Evolutionary conservation across 2,329 filamentous ascomycete species (phyloP).

Genomic region (Ceratocystis huliohia): DNA sequence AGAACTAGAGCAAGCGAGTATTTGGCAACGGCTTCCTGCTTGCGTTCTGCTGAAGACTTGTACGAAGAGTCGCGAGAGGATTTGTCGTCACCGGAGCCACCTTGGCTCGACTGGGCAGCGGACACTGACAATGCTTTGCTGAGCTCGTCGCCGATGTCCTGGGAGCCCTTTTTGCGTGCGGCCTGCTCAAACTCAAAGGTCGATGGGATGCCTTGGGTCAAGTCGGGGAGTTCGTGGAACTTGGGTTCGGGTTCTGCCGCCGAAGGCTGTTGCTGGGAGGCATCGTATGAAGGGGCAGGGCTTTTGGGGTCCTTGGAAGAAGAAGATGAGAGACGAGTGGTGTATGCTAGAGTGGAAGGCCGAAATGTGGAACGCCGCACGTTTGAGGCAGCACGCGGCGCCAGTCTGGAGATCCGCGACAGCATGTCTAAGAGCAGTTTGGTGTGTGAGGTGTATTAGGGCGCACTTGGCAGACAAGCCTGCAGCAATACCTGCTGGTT

Average conservation of each 20-base stretch:
- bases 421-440: background rate
- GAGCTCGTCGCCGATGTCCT: slow-evolving; percentile 27
- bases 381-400: slow-evolving; percentile 19
- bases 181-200: slow-evolving; percentile 68
- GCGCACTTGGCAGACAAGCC: background rate
- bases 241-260: slow-evolving; percentile 26
- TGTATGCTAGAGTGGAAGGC: slow-evolving; percentile 16
- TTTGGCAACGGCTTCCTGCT: slow-evolving; percentile 63
- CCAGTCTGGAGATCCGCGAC: slow-evolving; percentile 9
- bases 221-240: slow-evolving; percentile 65
- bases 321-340: background rate
- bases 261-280: slow-evolving; percentile 1
- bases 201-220: slow-evolving; percentile 89
- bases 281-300: background rate
- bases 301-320: background rate
- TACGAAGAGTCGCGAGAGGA: slow-evolving; percentile 70
- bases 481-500: background rate
- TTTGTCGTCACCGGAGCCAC: slow-evolving; percentile 27
- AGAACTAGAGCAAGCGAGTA: slow-evolving; percentile 55
- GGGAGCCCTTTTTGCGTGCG: slow-evolving; percentile 13
- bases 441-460: background rate
- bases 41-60: slow-evolving; percentile 78
- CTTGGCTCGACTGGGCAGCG: slow-evolving; percentile 27
- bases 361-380: slow-evolving; percentile 21
- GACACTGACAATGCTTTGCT: slow-evolving; percentile 27